Evolutionary conservation across 257 asterid species (phyloP), one percentile per base, ranked within the genome.

Genomic region (Euphrasia confusa): DNA sequence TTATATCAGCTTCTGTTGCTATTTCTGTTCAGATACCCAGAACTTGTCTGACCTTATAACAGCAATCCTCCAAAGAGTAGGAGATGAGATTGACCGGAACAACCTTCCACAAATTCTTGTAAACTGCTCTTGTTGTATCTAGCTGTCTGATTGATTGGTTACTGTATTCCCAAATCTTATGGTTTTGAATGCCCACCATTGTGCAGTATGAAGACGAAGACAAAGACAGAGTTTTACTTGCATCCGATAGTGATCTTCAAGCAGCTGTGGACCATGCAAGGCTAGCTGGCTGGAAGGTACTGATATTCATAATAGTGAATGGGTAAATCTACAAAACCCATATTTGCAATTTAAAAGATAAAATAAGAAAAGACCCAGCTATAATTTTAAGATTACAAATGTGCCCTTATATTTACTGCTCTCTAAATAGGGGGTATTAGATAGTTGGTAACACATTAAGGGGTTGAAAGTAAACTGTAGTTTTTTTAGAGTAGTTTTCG

Each of bases 161-260:
- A 4, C 58, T 4, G 7, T 15, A 54, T 37, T 60, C 44, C 33
- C 3, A 26, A 68, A 44, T 61, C 72, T 71, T 54, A 72, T 66
- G 64, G 59, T 67, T 54, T 57, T 64, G 65, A 11, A 44, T 52
- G 28, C 56, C 63, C 48, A 55, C 11, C 42, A 35, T 70, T 60
- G 44, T 72, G 68, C 81, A 92, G 98, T 92, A 92, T 66, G 98
- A 92, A 79, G 99, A 92, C 28, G 99, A 89, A 75, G 99, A 92
- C 76, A 81, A 79, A 54, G 99, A 92, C 82, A 80, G 79, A 68
- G 96, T 89, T 48, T 74, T 92, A 44, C 93, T 92, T 74, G 96
- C 96, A 71, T 83, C 99, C 2, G 97, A 92, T 68, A 64, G 83
- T 60, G 99, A 92, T 78, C 99, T 92, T 67, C 81, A 74, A 72